These are phyloP conservation scores for Chondrostereum purpureum DNA, from an alignment of 1,284 basidiomycete species.

Conservation along the genomic window DNA sequence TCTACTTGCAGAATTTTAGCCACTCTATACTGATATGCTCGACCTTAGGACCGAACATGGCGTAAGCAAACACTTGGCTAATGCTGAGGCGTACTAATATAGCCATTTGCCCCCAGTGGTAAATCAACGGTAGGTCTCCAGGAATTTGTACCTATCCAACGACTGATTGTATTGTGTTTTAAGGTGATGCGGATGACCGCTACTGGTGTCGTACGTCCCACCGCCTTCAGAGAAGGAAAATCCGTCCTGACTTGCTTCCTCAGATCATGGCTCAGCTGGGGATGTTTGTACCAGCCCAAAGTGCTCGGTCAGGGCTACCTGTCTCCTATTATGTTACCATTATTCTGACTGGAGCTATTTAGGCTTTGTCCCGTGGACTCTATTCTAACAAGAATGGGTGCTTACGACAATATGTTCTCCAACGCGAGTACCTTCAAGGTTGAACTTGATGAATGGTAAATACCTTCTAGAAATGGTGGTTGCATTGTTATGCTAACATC, in stretches of 20 bases:
- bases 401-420: slow-evolving; percentile 96
- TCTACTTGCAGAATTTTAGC: slow-evolving; percentile 7
- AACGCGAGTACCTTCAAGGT: slow-evolving; percentile 95
- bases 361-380: slow-evolving; percentile 88
- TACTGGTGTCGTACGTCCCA: slow-evolving; percentile 63
- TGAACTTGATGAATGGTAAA: slow-evolving; percentile 89
- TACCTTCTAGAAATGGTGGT: slow-evolving; percentile 3
- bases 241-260: background rate
- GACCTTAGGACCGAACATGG: slow-evolving; percentile 81
- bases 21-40: background rate
- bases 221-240: background rate
- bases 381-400: slow-evolving; percentile 97
- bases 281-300: slow-evolving; percentile 90
- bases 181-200: slow-evolving; percentile 97
- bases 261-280: slow-evolving; percentile 96
- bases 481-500: slow-evolving; percentile 1
- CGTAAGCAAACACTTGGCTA: slow-evolving; percentile 39
- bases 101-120: slow-evolving; percentile 42
- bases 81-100: slow-evolving; percentile 4
- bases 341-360: background rate
- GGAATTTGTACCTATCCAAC: slow-evolving; percentile 6
- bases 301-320: slow-evolving; percentile 74
- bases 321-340: slow-evolving; percentile 16
- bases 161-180: no score
- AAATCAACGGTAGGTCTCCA: slow-evolving; percentile 67